Evolutionary conservation across 495 filamentous ascomycete species (phyloP), one percentile per base, ranked within the genome.

Genomic region (Trichocladium antarcticum): DNA sequence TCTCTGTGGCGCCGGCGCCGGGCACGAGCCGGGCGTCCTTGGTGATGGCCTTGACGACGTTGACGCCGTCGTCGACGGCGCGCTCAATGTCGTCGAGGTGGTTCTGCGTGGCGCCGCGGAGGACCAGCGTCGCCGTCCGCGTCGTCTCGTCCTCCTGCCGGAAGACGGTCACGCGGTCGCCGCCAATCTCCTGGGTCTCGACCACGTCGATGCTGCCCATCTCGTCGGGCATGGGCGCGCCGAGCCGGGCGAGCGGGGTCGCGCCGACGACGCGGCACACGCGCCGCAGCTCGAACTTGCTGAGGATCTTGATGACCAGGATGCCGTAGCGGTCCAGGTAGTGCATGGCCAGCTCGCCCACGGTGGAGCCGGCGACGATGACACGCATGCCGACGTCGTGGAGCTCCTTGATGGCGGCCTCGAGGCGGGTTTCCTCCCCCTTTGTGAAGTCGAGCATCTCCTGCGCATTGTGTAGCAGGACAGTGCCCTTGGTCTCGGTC

Each of bases 401-500:
- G 3, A 99, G 74, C 65, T 95, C 92, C 75, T 97, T 97, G 70
- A 99, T 84, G 45, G 81, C 76, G 27, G 78, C 71, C 70, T 97
- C 93, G 21, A 99, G 78, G 58, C 94, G 92, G 42, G 71, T 73
- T 67, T 99, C 93, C 68, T 99, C 93, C 22, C 92, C 93, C 71
- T 92, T 94, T 45, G 87, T 94, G 72, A 95, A 99, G 64, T 97
- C 83, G 49, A 96, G 73, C 87, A 99, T 96, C 69, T 99, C 93
- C 72, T 95, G 85, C 24, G 90, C 89, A 60, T 95, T 97, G 68
- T 97, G 87, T 53, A 99, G 64, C 32, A 99, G 73, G n/a, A 99
- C 93, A 14, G 93, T 99, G n/a, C 93, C 93, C 74, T 99, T 99
- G 57, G 93, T 99, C 70, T 99, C 93, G 22, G 93, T 99, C 75